Evolutionary conservation across 2,329 filamentous ascomycete species (phyloP).

Genomic region (Dactylonectria estremocensis): DNA sequence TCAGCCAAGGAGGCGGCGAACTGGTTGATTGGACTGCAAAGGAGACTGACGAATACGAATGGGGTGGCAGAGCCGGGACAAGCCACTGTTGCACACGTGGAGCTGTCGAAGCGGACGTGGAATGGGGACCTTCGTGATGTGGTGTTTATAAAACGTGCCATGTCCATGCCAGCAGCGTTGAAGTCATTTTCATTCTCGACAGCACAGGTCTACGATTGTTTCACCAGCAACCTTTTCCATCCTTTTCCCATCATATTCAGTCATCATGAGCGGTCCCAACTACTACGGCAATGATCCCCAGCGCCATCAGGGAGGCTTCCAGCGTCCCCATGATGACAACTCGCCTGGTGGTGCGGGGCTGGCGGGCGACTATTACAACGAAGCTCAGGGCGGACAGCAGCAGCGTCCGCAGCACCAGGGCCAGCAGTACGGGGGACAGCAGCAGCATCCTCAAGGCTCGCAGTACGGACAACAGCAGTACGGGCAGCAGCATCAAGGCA

Average conservation of each 20-base stretch:
- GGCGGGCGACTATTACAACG: slow-evolving; percentile 7
- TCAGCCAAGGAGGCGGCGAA: slow-evolving; percentile 13
- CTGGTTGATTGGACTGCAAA: slow-evolving; percentile 14
- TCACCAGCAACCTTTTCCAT: neutral
- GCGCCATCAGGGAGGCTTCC: slow-evolving; percentile 15
- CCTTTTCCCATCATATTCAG: neutral
- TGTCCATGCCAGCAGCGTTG: neutral
- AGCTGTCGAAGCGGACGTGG: slow-evolving; percentile 7
- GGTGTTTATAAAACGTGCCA: neutral
- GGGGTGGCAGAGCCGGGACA: slow-evolving; percentile 9
- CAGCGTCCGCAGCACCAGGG: slow-evolving; percentile 10
- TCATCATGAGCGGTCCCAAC: slow-evolving; percentile 16
- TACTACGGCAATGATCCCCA: slow-evolving; percentile 9
- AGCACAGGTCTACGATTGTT: neutral
- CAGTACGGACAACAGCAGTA: neutral
- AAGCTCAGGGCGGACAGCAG: neutral
- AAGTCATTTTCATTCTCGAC: neutral
- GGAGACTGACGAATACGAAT: neutral
- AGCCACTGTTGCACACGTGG: slow-evolving; percentile 23
- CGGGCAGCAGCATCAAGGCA: neutral
- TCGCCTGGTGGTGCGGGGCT: slow-evolving; percentile 13
- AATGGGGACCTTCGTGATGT: neutral
- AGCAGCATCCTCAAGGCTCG: neutral
- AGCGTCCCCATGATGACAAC: slow-evolving; percentile 7
- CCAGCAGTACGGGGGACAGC: neutral